Conservation (phyloP, 305 asterid species). For the Fraxinus platypoda region DNA sequence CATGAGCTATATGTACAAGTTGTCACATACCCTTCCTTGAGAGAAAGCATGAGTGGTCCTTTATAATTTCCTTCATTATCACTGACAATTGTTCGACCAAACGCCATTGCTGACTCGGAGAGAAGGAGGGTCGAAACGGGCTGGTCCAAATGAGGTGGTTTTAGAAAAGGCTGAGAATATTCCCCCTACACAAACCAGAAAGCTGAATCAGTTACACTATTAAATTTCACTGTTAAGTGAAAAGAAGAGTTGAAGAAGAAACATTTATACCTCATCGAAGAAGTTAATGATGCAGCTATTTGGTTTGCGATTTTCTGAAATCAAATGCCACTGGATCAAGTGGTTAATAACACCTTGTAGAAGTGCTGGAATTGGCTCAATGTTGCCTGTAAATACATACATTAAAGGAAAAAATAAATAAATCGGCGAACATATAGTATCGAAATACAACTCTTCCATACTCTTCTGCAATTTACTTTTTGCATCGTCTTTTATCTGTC, state of each 20-base stretch:
- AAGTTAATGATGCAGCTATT: conserved; percentile 92
- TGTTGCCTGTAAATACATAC: conserved; percentile 46
- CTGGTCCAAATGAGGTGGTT: conserved; percentile 94
- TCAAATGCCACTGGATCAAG: conserved; percentile 74
- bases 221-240: neutral
- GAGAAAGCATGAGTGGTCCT: conserved; percentile 77
- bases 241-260: conserved; percentile 62
- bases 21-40: conserved; percentile 75
- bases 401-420: neutral
- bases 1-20: neutral
- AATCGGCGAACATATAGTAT: neutral
- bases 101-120: conserved; percentile 81
- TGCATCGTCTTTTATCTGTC: conserved; percentile 60
- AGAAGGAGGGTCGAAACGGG: conserved; percentile 85
- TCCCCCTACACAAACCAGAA: conserved; percentile 57
- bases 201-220: neutral
- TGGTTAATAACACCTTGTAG: conserved; percentile 68
- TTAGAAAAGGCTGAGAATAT: conserved; percentile 88
- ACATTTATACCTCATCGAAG: conserved; percentile 70
- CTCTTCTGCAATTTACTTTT: conserved; percentile 49
- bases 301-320: conserved; percentile 72
- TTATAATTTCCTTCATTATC: conserved; percentile 75
- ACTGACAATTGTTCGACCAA: conserved; percentile 71
- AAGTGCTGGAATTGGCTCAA: conserved; percentile 85
- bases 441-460: conserved; percentile 28